phyloP scores from a whole-genome alignment of 1,284 basidiomycete species.

The Sparassis latifolia region DNA sequence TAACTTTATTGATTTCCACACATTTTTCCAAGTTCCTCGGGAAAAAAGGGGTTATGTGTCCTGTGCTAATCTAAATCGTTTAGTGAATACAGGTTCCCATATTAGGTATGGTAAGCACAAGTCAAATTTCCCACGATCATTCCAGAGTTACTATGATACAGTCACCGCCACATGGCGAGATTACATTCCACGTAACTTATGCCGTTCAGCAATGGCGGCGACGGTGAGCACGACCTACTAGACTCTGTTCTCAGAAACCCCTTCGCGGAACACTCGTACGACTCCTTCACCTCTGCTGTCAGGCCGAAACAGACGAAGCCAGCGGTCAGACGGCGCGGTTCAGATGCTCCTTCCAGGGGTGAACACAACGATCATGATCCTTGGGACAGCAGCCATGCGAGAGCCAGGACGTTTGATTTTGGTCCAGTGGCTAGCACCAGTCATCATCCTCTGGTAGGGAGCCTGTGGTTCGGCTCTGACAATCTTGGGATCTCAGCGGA shows the following conservation, averaged over 20 bases:
- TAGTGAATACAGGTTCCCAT: too few species aligned
- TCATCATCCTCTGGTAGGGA: conserved; percentile 12
- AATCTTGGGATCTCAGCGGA: conserved; percentile 11
- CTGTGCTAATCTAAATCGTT: too few species aligned
- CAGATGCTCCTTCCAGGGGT: conserved; percentile 16
- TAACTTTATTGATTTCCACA: too few species aligned
- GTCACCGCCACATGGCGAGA: too few species aligned
- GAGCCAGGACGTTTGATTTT: conserved; percentile 20
- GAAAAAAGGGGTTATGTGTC: too few species aligned
- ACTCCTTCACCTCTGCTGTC: conserved; percentile 25
- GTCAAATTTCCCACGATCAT: too few species aligned
- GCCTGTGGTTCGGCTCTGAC: conserved; percentile 6
- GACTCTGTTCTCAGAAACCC: conserved; percentile 8
- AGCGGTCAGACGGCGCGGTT: conserved; percentile 21
- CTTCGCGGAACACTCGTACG: conserved; percentile 15
- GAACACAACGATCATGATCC: conserved; percentile 22
- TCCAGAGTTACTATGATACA: too few species aligned
- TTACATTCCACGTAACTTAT: conserved; percentile 1
- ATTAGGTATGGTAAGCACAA: too few species aligned
- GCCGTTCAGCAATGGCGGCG: conserved; percentile 2
- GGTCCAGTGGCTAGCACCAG: conserved; percentile 8
- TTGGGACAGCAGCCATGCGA: conserved; percentile 16
- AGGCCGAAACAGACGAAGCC: conserved; percentile 18
- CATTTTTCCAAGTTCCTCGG: too few species aligned
- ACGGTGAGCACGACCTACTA: background rate